Evolutionary conservation across 306 rosid species (phyloP).

Genomic region (Cicer pinnatifidum): DNA sequence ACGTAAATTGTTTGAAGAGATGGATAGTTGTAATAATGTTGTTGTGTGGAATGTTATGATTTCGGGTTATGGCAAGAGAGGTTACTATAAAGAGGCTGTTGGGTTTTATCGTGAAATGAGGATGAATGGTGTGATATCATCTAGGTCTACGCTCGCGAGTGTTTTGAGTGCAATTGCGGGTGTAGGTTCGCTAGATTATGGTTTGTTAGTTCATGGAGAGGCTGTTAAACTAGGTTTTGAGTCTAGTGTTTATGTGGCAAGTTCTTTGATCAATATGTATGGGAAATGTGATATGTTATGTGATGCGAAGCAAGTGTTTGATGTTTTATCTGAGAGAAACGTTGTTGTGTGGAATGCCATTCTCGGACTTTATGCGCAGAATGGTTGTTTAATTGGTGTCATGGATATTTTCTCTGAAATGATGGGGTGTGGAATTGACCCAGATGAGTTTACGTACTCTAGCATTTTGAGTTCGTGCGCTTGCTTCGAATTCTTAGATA

Average conservation of each 20-base stretch:
- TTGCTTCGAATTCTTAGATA: conserved; percentile 51
- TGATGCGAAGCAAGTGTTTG: conserved; percentile 62
- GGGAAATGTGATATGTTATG: conserved; percentile 61
- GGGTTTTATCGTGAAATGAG: conserved; percentile 60
- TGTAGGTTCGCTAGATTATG: conserved; percentile 54
- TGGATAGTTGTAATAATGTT: conserved; percentile 57
- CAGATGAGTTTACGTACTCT: conserved; percentile 81
- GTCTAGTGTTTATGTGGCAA: conserved; percentile 77
- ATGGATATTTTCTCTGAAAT: conserved; percentile 60
- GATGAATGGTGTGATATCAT: conserved; percentile 56
- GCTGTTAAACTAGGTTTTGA: conserved; percentile 75
- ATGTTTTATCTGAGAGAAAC: conserved; percentile 58
- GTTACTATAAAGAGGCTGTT: conserved; percentile 55
- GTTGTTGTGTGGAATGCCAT: conserved; percentile 78
- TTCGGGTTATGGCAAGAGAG: conserved; percentile 78
- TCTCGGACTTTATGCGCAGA: conserved; percentile 76
- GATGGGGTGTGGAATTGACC: conserved; percentile 54
- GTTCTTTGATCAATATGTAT: conserved; percentile 89
- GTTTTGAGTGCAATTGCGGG: conserved; percentile 72
- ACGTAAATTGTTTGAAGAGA: conserved; percentile 56
- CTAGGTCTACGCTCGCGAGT: conserved; percentile 89
- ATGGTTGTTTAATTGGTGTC: conserved; percentile 56
- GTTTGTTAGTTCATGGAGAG: conserved; percentile 68
- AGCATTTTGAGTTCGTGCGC: conserved; percentile 80
- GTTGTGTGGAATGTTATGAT: conserved; percentile 93